Conservation (phyloP, 306 rosid species). For the Corylus avellana region DNA sequence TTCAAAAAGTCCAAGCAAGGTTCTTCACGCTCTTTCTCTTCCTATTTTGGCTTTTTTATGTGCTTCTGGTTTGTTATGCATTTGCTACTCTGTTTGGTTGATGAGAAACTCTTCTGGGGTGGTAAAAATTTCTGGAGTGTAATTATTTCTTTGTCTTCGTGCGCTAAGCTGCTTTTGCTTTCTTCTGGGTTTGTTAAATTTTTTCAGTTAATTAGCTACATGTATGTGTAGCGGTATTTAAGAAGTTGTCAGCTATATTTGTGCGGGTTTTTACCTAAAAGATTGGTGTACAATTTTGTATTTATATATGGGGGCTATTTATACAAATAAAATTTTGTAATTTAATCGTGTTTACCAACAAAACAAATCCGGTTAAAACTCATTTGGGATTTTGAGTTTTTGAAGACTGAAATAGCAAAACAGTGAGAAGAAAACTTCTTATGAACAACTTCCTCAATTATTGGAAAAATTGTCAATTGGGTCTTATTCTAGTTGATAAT, state of each 20-base stretch:
- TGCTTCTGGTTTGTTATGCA: neutral
- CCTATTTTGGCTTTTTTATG: neutral
- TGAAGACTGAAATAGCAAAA: neutral
- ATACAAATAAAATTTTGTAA: neutral
- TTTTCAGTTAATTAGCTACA: neutral
- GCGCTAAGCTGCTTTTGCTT: neutral
- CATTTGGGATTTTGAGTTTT: neutral
- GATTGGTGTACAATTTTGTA: neutral
- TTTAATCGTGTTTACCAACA: neutral
- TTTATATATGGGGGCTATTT: neutral
- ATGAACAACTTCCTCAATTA: neutral
- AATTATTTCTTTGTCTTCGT: neutral
- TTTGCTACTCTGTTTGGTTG: neutral
- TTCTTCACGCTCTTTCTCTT: constrained; percentile 15
- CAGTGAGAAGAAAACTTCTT: neutral
- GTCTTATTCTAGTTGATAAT: neutral
- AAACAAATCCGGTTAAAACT: neutral
- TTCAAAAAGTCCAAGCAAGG: constrained; percentile 68
- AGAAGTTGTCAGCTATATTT: neutral
- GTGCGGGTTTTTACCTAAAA: neutral
- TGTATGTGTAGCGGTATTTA: neutral
- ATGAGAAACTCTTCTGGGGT: neutral
- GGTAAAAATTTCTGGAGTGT: no score
- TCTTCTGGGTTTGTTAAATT: neutral
- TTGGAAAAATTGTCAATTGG: neutral